These are phyloP conservation scores for Fusarium sp. DNA, from an alignment of 2,329 filamentous ascomycete species.

Conservation along the genomic window DNA sequence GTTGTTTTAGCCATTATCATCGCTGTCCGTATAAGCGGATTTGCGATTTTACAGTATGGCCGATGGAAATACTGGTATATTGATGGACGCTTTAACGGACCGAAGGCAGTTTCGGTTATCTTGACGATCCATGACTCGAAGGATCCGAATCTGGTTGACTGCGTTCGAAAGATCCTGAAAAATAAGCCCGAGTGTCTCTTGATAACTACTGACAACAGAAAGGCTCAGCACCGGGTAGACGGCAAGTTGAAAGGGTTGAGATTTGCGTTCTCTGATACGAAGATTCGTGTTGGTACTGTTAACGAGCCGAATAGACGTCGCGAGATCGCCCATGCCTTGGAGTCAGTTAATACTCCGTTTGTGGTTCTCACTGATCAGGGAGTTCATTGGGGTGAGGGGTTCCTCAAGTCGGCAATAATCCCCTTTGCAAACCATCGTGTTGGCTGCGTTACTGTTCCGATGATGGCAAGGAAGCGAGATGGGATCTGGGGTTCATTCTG, in stretches of 20 bases:
- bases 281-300: conserved; percentile 30
- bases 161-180: conserved; percentile 6
- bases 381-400: conserved; percentile 14
- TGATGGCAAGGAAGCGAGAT: not conserved
- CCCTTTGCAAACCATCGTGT: conserved; percentile 12
- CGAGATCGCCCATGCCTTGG: conserved; percentile 26
- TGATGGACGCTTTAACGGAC: fast-evolving
- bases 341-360: not conserved
- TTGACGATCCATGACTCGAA: conserved; percentile 1
- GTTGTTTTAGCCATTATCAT: not conserved
- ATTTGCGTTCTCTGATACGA: not conserved
- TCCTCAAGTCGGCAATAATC: conserved; percentile 5
- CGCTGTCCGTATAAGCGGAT: not conserved
- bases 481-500: not conserved
- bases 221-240: not conserved
- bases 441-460: conserved; percentile 20
- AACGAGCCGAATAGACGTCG: conserved; percentile 21
- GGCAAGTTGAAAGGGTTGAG: not conserved
- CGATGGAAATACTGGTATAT: not conserved
- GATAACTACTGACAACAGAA: not conserved
- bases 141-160: not conserved
- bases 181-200: conserved; percentile 9
- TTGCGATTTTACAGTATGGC: not conserved
- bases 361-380: conserved; percentile 25
- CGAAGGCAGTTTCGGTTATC: conserved; percentile 8